Evolutionary conservation across 352 stramenopile species (phyloP), one percentile per base, ranked within the genome.

Genomic region (Pythium rishiriense): DNA sequence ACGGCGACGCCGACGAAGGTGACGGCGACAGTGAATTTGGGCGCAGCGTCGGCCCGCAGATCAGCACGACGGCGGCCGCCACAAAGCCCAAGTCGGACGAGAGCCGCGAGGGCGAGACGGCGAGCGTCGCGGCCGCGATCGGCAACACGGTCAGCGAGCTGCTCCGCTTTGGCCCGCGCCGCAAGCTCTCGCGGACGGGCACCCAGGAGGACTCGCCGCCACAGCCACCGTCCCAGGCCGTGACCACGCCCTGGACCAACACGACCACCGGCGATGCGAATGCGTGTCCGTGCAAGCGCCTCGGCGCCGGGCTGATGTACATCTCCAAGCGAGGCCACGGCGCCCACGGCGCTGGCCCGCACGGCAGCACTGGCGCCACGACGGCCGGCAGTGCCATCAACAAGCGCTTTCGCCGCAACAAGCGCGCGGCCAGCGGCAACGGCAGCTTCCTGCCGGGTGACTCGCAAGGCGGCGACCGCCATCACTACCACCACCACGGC

Each of bases 401-500:
- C 39, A 75, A 62, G 35, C 72, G 74, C 0, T 89, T 89, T 61
- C 78, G 69, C 39, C 73, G 76, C 19, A 74, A 66, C 56, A 87
- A 85, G 62, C 47, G 54, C 17, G 50, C 35, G 26, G 24, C 39
- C 37, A 59, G 46, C 57, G 29, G 4, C 31, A n/a, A 28, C 37
- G 52, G 7, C 33, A 31, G 14, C 57, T 29, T 33, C 25, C 17
- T 15, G 15, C 25, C 9, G 5, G 37, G 26, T 19, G 56, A 56
- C 9, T 46, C 29, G 19, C 50, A 47, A 14, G 17, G n/a, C 31
- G 31, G 47, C n/a, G 21, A 17, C 31, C 37, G n/a, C 9, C 37
- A 43, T n/a, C n/a, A n/a, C n/a, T n/a, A n/a, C n/a, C n/a, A n/a
- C n/a, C n/a, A n/a, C n/a, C n/a, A n/a, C n/a, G n/a, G n/a, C n/a